Conservation (phyloP, 2,329 filamentous ascomycete genomes). For the Monascus ruber region DNA sequence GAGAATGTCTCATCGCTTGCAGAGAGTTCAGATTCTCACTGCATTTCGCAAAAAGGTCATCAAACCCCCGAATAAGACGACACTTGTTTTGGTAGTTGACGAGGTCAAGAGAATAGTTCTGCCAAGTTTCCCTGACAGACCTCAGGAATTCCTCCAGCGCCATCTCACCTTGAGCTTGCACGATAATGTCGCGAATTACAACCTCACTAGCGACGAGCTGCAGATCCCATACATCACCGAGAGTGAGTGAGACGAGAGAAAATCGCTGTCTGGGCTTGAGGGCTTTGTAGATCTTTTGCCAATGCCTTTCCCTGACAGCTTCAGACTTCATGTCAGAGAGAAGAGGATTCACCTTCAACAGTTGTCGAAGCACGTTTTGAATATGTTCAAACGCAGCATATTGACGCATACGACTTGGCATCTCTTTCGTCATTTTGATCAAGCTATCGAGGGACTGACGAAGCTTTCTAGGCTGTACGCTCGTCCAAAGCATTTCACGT, state of each 20-base stretch:
- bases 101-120: conserved; percentile 85
- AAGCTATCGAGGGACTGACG: conserved; percentile 78
- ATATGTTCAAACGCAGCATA: conserved; percentile 99
- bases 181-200: conserved; percentile 84
- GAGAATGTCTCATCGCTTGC: conserved; percentile 97
- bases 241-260: conserved; percentile 83
- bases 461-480: conserved; percentile 87
- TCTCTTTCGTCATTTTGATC: conserved; percentile 97
- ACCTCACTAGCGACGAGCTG: conserved; percentile 78
- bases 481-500: conserved; percentile 85
- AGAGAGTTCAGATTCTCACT: conserved; percentile 96
- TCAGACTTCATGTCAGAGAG: conserved; percentile 90
- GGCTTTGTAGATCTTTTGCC: conserved; percentile 95
- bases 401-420: conserved; percentile 97
- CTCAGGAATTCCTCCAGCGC: conserved; percentile 94
- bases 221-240: conserved; percentile 98
- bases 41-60: conserved; percentile 96
- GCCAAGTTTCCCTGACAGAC: conserved; percentile 93
- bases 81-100: conserved; percentile 98
- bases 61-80: conserved; percentile 92
- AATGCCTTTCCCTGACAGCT: conserved; percentile 90
- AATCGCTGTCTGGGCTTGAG: conserved; percentile 88
- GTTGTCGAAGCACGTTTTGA: conserved; percentile 74
- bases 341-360: conserved; percentile 82
- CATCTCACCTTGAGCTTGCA: conserved; percentile 96